phyloP scores from a whole-genome alignment of 768 basidiomycete species.

The Trametes villosa region DNA sequence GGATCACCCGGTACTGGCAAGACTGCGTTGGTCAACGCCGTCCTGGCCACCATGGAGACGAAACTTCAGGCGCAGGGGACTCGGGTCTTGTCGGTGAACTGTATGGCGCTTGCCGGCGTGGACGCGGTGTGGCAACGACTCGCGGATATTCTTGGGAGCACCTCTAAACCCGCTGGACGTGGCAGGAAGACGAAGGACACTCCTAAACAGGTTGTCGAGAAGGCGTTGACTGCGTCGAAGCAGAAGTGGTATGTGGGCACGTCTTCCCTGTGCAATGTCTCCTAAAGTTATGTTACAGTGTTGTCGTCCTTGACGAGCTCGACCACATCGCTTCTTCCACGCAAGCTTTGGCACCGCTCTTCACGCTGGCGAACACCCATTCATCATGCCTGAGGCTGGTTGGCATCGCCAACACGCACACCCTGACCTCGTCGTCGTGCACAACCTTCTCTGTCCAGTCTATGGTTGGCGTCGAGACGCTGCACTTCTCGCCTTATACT shows the following conservation, averaged over 20 bases:
- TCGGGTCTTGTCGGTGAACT: constrained; percentile 60
- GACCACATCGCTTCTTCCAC: constrained; percentile 75
- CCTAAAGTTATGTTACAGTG: constrained; percentile 42
- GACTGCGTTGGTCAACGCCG: constrained; percentile 78
- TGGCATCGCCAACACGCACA: constrained; percentile 90
- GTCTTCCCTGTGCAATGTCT: constrained; percentile 15
- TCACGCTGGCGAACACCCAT: constrained; percentile 64
- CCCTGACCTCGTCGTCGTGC: constrained; percentile 61
- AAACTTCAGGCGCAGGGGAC: constrained; percentile 46
- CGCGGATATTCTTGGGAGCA: constrained; percentile 53
- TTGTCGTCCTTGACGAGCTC: constrained; percentile 85
- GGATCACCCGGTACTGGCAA: constrained; percentile 94
- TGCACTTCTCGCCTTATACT: constrained; percentile 84
- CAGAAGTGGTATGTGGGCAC: constrained; percentile 54
- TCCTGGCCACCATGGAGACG: constrained; percentile 49
- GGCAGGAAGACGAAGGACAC: constrained; percentile 48
- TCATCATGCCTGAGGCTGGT: constrained; percentile 65
- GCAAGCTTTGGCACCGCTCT: constrained; percentile 63
- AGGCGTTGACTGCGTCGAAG: constrained; percentile 45
- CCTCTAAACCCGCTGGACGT: constrained; percentile 42
- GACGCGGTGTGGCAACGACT: constrained; percentile 76
- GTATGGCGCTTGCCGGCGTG: constrained; percentile 73
- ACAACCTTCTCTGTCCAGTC: constrained; percentile 41
- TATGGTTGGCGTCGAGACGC: constrained; percentile 50
- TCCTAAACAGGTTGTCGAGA: constrained; percentile 44